These are phyloP conservation scores for Penicillium antarcticum DNA, from an alignment of 495 filamentous ascomycete genomes.

Conservation along the genomic window DNA sequence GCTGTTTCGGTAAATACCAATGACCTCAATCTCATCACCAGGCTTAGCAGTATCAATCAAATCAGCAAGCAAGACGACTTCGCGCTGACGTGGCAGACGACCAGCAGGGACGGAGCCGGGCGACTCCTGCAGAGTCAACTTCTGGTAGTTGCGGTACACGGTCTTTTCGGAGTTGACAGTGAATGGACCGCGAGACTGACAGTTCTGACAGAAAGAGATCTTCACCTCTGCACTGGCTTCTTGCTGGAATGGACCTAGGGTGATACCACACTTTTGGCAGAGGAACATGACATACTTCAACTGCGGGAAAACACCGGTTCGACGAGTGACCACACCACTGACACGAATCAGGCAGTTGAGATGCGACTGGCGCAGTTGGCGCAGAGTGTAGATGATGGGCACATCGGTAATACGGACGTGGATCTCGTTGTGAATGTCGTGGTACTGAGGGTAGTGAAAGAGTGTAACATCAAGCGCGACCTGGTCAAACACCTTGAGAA, in stretches of 20 bases:
- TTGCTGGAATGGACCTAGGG: constrained; percentile 94
- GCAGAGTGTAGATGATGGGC: constrained; percentile 92
- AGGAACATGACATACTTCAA: constrained; percentile 97
- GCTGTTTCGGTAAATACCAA: constrained; percentile 96
- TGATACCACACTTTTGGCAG: constrained; percentile 88
- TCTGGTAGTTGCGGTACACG: constrained; percentile 99
- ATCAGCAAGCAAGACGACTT: constrained; percentile 96
- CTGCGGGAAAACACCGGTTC: constrained; percentile 97
- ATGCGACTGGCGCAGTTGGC: constrained; percentile 92
- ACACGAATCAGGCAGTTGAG: constrained; percentile 96
- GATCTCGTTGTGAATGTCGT: constrained; percentile 96
- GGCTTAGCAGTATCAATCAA: constrained; percentile 96
- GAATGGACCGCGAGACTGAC: constrained; percentile 94
- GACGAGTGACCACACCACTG: constrained; percentile 89
- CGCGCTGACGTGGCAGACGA: constrained; percentile 89
- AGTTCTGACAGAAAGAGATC: constrained; percentile 95
- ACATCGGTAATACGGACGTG: constrained; percentile 96
- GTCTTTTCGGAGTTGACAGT: constrained; percentile 97
- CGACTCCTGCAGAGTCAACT: constrained; percentile 94
- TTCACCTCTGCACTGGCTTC: constrained; percentile 95
- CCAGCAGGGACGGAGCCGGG: constrained; percentile 96
- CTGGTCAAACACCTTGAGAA: constrained; percentile 94
- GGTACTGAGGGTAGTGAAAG: constrained; percentile 95
- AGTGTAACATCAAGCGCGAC: constrained; percentile 94
- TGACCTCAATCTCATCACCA: constrained; percentile 96